Percentiles rank a stretch among this genome's conserved stretches.
These are phyloP conservation scores for Puccinia polysora DNA, from an alignment of 1,284 basidiomycete species.

Conservation along the genomic window DNA sequence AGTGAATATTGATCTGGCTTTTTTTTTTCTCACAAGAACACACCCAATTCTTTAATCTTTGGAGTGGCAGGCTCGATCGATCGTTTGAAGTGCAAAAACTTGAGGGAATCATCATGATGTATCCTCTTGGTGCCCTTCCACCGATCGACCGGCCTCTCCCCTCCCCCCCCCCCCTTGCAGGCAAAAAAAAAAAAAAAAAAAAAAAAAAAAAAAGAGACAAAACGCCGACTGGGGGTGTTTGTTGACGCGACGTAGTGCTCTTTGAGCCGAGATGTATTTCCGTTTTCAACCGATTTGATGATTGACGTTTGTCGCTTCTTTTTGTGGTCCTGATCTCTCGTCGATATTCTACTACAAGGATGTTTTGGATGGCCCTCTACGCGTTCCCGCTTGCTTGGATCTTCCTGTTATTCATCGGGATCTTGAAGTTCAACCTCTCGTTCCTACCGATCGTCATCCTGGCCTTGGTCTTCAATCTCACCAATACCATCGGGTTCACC, in stretches of 20 bases:
- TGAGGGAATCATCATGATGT: no score
- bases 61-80: no score
- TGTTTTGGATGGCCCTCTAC: constrained; percentile 91
- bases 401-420: constrained; percentile 74
- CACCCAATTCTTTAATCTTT: not conserved
- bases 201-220: not conserved
- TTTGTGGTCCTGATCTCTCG: constrained; percentile 28
- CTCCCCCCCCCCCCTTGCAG: no score
- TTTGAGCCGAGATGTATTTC: no score
- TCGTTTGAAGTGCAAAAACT: no score
- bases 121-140: no score
- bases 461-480: constrained; percentile 83
- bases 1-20: constrained; percentile 53
- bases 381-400: constrained; percentile 82
- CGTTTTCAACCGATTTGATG: not conserved
- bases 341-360: constrained; percentile 58
- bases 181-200: no score
- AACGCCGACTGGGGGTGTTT: not conserved
- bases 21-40: not conserved
- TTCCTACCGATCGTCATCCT: constrained; percentile 82
- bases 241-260: not conserved
- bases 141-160: no score
- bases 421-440: constrained; percentile 77
- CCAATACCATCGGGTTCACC: constrained; percentile 85
- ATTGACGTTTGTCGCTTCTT: not conserved